These are phyloP conservation scores for Saccharomycopsis fermentans DNA, from an alignment of 805 yeast genomes.

Conservation along the genomic window DNA sequence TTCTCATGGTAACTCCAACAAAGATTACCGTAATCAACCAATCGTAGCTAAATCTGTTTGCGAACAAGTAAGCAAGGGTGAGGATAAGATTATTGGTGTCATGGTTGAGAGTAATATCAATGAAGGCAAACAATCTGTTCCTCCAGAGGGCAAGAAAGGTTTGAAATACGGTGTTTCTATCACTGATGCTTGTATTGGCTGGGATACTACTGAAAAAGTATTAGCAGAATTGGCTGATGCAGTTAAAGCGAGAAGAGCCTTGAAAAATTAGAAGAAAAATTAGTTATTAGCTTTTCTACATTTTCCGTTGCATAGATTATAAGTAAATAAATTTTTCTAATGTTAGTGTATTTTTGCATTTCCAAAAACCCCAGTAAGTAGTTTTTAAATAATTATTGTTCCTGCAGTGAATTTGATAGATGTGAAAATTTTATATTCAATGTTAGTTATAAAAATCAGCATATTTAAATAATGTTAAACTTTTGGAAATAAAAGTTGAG, in stretches of 20 bases:
- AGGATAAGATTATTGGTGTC: conserved; percentile 71
- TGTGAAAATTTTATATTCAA: no score
- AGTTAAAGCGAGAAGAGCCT: conserved; percentile 63
- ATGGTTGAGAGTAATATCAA: conserved; percentile 92
- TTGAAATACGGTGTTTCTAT: conserved; percentile 89
- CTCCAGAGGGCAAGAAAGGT: conserved; percentile 61
- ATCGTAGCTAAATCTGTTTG: conserved; percentile 70
- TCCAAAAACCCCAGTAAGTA: no score
- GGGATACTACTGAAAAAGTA: conserved; percentile 74
- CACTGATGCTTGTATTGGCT: conserved; percentile 95
- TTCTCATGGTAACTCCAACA: conserved; percentile 91
- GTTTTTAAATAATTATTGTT: no score
- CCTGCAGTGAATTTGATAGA: no score
- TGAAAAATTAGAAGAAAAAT: conserved; percentile 9
- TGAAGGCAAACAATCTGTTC: conserved; percentile 91
- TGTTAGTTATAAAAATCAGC: no score
- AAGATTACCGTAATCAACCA: conserved; percentile 89
- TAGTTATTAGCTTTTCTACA: background rate
- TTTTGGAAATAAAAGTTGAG: no score
- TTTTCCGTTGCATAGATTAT: background rate
- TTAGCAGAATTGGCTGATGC: conserved; percentile 66
- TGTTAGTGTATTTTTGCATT: background rate
- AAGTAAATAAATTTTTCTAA: background rate
- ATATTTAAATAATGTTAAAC: no score
- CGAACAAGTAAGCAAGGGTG: conserved; percentile 71